Evolutionary conservation across 768 basidiomycete genomes (phyloP), one percentile per base, ranked within the genome.

Genomic region (Macrocybe gigantea): DNA sequence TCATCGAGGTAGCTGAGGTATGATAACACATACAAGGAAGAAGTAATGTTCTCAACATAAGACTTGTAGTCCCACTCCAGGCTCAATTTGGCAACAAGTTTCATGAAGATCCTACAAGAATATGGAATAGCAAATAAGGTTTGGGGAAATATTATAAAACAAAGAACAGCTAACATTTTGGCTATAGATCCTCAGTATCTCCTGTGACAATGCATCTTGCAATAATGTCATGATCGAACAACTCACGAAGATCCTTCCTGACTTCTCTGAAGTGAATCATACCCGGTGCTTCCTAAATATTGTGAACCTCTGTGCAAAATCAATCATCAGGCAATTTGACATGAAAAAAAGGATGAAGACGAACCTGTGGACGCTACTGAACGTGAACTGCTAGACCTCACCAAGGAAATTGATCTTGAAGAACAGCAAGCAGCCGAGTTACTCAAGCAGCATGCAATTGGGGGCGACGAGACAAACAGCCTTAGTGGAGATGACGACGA

Each of bases 81-180:
- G 3, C 7, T 1, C 5, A 43, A 38, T n/a, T 41, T 53, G 22
- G 53, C 45, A 3, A 13, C 8, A 3, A 14, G n/a, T 5, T 53
- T 53, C 38, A 15, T 6, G 11, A 48, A 53, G n/a, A 36, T 53
- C 12, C 45, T 53, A 3, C 1, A 48, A 1, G 61, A 61, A 9
- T 70, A 58, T 36, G 60, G 60, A 0, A 61, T 72, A 34, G 47
- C 42, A 13, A 40, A 60, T 5, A 66, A 67, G 61, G 67, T 64
- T 12, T 10, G 37, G 39, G 43, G 29, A 53, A 53, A 29, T 15
- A 41, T 15, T 15, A 15, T 35, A 15, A 22, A 22, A 41, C 34
- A 37, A 33, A 12, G 30, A 29, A 13, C 30, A 12, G 6, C 10
- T 2, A 10, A 32, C n/a, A n/a, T n/a, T n/a, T n/a, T n/a, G n/a